Conservation (phyloP, 164 flowering plant species). For the Chimonanthus salicifolius region DNA sequence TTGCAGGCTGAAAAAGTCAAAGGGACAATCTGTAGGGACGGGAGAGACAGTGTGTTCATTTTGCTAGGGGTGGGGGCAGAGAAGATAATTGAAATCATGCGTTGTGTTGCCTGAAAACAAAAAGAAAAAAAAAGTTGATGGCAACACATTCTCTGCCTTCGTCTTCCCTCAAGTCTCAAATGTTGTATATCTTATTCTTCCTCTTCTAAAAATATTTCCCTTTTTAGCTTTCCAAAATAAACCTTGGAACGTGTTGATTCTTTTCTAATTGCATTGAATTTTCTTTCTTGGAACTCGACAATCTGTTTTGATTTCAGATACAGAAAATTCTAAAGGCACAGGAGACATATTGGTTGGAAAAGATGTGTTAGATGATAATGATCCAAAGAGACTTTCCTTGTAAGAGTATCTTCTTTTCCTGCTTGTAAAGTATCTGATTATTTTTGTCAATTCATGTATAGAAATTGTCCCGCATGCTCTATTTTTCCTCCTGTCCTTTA, state of each 20-base stretch:
- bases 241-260: background rate
- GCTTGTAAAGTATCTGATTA: constrained; percentile 3
- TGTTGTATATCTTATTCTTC: too few species aligned
- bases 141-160: too few species aligned
- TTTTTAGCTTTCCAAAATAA: too few species aligned
- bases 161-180: too few species aligned
- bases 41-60: too few species aligned
- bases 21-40: too few species aligned
- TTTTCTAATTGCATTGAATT: background rate
- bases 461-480: background rate
- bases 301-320: constrained; percentile 17
- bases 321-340: constrained; percentile 19
- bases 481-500: background rate
- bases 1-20: too few species aligned
- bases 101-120: too few species aligned
- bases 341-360: constrained; percentile 12
- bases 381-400: constrained; percentile 23
- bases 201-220: too few species aligned
- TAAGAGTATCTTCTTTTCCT: constrained; percentile 21
- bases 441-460: background rate
- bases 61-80: too few species aligned
- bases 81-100: too few species aligned
- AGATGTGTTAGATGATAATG: constrained; percentile 17
- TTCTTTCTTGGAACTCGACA: constrained; percentile 5
- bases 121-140: too few species aligned